These are phyloP conservation scores for Leptographium lundbergii DNA, from an alignment of 2,329 filamentous ascomycete genomes.

Conservation along the genomic window DNA sequence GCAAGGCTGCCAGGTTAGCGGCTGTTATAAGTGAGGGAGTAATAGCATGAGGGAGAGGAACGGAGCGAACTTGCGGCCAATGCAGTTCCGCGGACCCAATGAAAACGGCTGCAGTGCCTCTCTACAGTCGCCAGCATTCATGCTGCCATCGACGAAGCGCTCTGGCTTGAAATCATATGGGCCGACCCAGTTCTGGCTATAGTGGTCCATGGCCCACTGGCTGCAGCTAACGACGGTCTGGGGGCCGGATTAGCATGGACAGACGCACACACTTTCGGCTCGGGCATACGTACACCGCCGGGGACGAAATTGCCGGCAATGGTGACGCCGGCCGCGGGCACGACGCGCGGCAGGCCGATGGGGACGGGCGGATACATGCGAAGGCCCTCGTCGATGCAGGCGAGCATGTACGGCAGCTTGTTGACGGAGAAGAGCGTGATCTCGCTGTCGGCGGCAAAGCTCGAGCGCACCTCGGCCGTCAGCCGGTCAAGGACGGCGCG, in stretches of 20 bases:
- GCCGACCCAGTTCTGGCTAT: conserved; percentile 26
- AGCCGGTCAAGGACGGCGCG: conserved; percentile 14
- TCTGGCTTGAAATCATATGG: conserved; percentile 15
- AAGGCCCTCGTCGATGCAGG: conserved; percentile 9
- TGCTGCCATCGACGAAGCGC: conserved; percentile 20
- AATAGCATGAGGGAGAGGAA: neutral
- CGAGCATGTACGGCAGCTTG: conserved; percentile 9
- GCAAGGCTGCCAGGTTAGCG: conserved; percentile 9
- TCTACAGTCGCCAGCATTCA: conserved; percentile 26
- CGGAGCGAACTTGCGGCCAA: conserved; percentile 8
- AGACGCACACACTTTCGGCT: conserved; percentile 20
- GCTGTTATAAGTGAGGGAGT: neutral
- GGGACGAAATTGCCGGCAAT: conserved; percentile 20
- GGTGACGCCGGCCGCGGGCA: conserved; percentile 16
- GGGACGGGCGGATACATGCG: conserved; percentile 10
- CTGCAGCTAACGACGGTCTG: conserved; percentile 1
- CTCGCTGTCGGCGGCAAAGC: conserved; percentile 16
- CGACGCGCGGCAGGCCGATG: conserved; percentile 7
- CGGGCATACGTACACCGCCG: conserved; percentile 17
- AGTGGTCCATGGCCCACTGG: conserved; percentile 19
- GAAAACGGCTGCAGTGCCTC: conserved; percentile 21
- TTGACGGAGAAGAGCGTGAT: conserved; percentile 11
- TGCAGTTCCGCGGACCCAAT: conserved; percentile 9
- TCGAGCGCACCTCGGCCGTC: conserved; percentile 15
- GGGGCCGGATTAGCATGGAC: conserved; percentile 25